Conservation (phyloP, 257 asterid genomes). For the Asclepias syriaca region DNA sequence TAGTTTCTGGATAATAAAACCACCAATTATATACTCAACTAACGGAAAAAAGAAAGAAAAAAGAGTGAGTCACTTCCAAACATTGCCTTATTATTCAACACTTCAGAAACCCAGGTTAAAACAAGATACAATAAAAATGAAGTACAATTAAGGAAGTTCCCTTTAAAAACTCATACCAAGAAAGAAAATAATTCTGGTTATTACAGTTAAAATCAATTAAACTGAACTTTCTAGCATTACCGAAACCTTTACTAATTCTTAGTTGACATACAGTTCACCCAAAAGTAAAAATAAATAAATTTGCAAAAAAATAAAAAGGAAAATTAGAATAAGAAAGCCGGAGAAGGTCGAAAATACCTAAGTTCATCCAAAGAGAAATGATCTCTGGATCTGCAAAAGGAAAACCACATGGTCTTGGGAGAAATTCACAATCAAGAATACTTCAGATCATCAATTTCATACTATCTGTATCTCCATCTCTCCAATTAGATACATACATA, state of each 20-base stretch:
- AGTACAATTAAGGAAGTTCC: background rate
- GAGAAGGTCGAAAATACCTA: slow-evolving; percentile 38
- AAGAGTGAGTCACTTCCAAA: too few relatives aligned
- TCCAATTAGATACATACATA: too few relatives aligned
- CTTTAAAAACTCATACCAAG: background rate
- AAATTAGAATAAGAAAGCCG: background rate
- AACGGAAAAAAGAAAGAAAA: too few relatives aligned
- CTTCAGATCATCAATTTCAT: background rate
- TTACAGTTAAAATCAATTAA: background rate
- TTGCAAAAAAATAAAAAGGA: background rate
- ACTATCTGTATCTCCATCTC: background rate
- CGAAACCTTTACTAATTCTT: background rate
- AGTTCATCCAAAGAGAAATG: slow-evolving; percentile 90
- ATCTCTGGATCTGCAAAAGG: slow-evolving; percentile 94
- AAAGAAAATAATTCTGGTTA: background rate
- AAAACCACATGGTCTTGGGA: slow-evolving; percentile 71
- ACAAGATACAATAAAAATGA: too few relatives aligned
- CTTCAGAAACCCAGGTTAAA: too few relatives aligned
- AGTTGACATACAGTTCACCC: background rate
- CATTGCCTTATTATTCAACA: too few relatives aligned
- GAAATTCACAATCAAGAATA: slow-evolving; percentile 4
- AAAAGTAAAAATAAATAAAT: too few relatives aligned
- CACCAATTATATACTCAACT: too few relatives aligned
- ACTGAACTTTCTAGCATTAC: background rate
- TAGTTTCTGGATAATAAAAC: too few relatives aligned